A percentile compares a stretch with the other conserved stretches of the same genome.
Conservation (phyloP, 352 stramenopile genomes). For the Globisporangium orthogonon region DNA sequence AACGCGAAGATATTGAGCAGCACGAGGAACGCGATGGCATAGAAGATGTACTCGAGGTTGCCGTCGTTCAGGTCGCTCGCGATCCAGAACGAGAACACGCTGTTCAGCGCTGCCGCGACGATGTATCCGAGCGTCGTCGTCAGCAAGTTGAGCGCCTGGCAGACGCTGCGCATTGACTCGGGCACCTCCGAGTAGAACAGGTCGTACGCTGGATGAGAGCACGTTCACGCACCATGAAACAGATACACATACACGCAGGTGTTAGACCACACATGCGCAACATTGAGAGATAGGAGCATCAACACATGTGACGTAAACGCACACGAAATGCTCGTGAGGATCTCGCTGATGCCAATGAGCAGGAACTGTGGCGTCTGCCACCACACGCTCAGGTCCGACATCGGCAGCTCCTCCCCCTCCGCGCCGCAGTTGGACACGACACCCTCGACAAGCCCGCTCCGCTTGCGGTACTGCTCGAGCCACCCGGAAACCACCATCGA, state of each 20-base stretch:
- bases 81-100: conserved; percentile 88
- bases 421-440: conserved; percentile 74
- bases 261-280: too few relatives aligned
- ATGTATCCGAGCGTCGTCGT: conserved; percentile 89
- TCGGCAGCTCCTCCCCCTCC: conserved; percentile 49
- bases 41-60: conserved; percentile 88
- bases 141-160: conserved; percentile 86
- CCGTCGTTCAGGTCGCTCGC: conserved; percentile 88
- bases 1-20: conserved; percentile 60
- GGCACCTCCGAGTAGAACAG: conserved; percentile 92
- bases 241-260: background rate
- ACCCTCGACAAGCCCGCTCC: conserved; percentile 31
- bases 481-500: conserved; percentile 65
- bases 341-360: conserved; percentile 85
- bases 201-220: conserved; percentile 51
- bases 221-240: background rate
- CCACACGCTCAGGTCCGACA: conserved; percentile 83
- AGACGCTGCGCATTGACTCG: conserved; percentile 88
- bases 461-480: conserved; percentile 74
- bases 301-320: conserved; percentile 14
- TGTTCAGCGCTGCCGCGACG: conserved; percentile 75
- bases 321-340: conserved; percentile 88
- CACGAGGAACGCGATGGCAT: conserved; percentile 65
- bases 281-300: too few relatives aligned
- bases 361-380: conserved; percentile 91